phyloP scores from a whole-genome alignment of 1,284 basidiomycete genomes.

The Stygiomarasmius scandens region DNA sequence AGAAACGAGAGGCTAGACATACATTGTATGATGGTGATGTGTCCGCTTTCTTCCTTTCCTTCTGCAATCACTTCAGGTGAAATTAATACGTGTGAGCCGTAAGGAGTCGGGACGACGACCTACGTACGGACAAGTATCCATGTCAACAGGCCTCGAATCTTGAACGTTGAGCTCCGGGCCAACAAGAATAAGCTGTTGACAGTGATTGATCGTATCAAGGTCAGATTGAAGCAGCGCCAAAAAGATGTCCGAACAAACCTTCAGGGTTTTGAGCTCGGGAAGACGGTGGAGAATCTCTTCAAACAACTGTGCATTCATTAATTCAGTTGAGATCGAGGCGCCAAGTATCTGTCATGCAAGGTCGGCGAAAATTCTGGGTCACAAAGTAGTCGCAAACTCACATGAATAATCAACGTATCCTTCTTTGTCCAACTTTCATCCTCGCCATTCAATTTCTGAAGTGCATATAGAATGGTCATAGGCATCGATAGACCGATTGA shows the following conservation, averaged over 20 bases:
- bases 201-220: neutral
- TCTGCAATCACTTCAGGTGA: constrained; percentile 17
- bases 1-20: neutral
- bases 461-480: constrained; percentile 35
- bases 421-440: constrained; percentile 31
- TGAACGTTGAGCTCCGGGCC: constrained; percentile 28
- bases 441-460: constrained; percentile 30
- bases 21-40: constrained; percentile 19
- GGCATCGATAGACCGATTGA: constrained; percentile 33
- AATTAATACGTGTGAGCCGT: too few species aligned
- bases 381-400: constrained; percentile 15
- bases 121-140: constrained; percentile 38
- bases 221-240: too few species aligned
- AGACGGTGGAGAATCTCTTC: constrained; percentile 41
- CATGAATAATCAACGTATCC: constrained; percentile 33
- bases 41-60: constrained; percentile 15
- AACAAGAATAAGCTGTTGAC: constrained; percentile 32
- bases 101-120: too few species aligned
- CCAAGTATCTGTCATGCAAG: constrained; percentile 34
- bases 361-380: neutral
- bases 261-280: constrained; percentile 33
- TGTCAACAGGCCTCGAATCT: constrained; percentile 17
- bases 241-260: too few species aligned
- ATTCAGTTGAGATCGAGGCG: constrained; percentile 26
- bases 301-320: constrained; percentile 28